Conservation (phyloP, 2,329 filamentous ascomycete genomes). For the Venturia effusa region DNA sequence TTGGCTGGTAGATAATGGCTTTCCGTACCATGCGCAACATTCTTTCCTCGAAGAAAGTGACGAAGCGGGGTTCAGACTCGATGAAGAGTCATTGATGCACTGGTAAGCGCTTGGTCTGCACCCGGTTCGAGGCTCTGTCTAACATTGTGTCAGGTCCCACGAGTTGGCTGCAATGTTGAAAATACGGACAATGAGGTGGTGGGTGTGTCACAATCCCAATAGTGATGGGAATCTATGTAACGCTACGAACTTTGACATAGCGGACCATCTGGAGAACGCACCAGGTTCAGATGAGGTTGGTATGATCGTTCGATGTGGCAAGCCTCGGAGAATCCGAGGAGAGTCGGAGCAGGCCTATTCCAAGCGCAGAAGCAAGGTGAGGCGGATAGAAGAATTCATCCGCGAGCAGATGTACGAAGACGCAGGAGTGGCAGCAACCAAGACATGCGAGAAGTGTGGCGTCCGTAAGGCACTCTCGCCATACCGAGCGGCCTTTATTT, state of each 20-base stretch:
- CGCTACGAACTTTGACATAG: neutral
- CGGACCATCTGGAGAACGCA: neutral
- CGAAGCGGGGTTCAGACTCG: neutral
- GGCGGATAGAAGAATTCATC: neutral
- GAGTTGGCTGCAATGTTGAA: neutral
- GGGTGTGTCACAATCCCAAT: neutral
- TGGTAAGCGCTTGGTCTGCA: neutral
- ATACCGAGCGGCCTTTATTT: neutral
- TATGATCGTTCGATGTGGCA: neutral
- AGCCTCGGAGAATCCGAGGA: neutral
- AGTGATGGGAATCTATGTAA: neutral
- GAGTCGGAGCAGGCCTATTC: neutral
- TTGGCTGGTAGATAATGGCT: neutral
- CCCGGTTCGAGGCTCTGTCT: neutral
- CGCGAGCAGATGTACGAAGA: neutral
- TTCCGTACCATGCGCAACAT: neutral
- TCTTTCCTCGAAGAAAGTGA: neutral
- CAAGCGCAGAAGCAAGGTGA: neutral
- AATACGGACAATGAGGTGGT: neutral
- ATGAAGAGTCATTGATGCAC: neutral
- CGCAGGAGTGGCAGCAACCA: neutral
- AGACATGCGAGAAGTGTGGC: neutral
- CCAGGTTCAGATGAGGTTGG: neutral
- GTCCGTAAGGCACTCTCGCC: neutral
- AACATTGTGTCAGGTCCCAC: neutral